phyloP scores from a whole-genome alignment of 2,329 filamentous ascomycete species.

The Penicillium sp. region DNA sequence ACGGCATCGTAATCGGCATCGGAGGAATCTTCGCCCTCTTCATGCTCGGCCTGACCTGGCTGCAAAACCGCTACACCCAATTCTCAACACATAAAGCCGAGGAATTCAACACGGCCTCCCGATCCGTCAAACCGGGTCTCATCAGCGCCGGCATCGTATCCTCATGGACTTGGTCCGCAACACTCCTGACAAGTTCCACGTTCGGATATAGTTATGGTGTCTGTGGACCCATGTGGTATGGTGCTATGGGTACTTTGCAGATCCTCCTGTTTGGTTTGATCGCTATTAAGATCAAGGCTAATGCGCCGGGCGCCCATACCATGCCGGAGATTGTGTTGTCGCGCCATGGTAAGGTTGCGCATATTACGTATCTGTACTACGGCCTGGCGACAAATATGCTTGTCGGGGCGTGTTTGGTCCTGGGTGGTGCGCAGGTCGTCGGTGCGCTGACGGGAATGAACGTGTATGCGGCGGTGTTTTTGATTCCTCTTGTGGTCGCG shows the following conservation, averaged over 20 bases:
- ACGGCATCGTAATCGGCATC: slow-evolving; percentile 53
- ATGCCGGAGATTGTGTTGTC: slow-evolving; percentile 44
- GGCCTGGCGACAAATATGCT: slow-evolving; percentile 44
- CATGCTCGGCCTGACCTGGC: slow-evolving; percentile 43
- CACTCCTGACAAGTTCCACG: slow-evolving; percentile 43
- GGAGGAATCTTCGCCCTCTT: slow-evolving; percentile 46
- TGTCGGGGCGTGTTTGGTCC: slow-evolving; percentile 40
- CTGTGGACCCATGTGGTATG: slow-evolving; percentile 46
- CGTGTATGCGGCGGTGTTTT: slow-evolving; percentile 43
- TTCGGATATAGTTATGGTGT: slow-evolving; percentile 46
- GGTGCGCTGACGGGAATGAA: slow-evolving; percentile 43
- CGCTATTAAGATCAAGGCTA: slow-evolving; percentile 44
- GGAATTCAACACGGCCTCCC: slow-evolving; percentile 50
- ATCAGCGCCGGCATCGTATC: slow-evolving; percentile 50
- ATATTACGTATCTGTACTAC: slow-evolving; percentile 43
- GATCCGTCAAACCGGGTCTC: slow-evolving; percentile 38
- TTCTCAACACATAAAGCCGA: slow-evolving; percentile 41
- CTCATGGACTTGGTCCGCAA: slow-evolving; percentile 52
- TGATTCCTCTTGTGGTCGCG: slow-evolving; percentile 41
- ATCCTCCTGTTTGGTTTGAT: slow-evolving; percentile 45
- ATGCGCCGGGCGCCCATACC: slow-evolving; percentile 43
- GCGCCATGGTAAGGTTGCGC: slow-evolving; percentile 39
- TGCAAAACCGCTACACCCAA: slow-evolving; percentile 42
- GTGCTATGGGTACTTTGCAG: slow-evolving; percentile 40
- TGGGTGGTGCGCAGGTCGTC: slow-evolving; percentile 42